Conservation (phyloP, 495 filamentous ascomycete genomes). For the Aspergillus wentii region DNA sequence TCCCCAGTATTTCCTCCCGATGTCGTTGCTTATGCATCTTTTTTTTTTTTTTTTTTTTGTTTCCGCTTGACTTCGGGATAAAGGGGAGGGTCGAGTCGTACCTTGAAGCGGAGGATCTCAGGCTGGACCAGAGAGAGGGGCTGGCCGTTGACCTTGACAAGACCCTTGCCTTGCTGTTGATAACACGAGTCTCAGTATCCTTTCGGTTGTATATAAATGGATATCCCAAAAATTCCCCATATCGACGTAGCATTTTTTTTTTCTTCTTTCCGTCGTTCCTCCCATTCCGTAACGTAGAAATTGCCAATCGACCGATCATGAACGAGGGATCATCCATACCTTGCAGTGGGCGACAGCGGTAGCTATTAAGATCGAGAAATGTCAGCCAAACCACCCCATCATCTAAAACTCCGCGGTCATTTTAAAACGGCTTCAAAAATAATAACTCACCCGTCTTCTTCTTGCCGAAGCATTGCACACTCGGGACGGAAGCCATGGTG, state of each 20-base stretch:
- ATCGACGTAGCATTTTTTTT: not conserved
- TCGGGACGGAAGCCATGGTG: slow-evolving; percentile 76
- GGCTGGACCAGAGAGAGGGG: slow-evolving; percentile 90
- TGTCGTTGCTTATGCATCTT: too few species aligned
- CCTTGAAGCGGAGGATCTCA: slow-evolving; percentile 96
- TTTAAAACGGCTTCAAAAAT: slow-evolving; percentile 1
- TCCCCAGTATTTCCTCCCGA: not conserved
- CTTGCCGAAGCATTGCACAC: slow-evolving; percentile 94
- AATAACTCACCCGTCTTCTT: slow-evolving; percentile 68
- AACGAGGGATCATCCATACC: slow-evolving; percentile 46
- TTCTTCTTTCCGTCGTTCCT: not conserved
- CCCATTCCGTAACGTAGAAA: not conserved
- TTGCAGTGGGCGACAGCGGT: slow-evolving; percentile 93
- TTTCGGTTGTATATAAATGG: slow-evolving; percentile 12
- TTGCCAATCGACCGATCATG: slow-evolving; percentile 1
- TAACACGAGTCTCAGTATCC: slow-evolving; percentile 28
- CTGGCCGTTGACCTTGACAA: slow-evolving; percentile 98
- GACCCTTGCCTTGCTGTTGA: slow-evolving; percentile 78
- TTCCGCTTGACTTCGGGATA: slow-evolving; percentile 1
- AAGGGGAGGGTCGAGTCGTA: slow-evolving; percentile 23
- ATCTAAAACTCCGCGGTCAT: slow-evolving; percentile 8
- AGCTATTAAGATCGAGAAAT: slow-evolving; percentile 49
- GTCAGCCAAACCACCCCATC: slow-evolving; percentile 36
- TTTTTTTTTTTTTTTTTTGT: slow-evolving; percentile 6
- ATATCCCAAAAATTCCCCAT: slow-evolving; percentile 5